Evolutionary conservation across 192 early-diverging fungal species (phyloP), one percentile per base, ranked within the genome.

Genomic region (Gaertneriomyces sp.): DNA sequence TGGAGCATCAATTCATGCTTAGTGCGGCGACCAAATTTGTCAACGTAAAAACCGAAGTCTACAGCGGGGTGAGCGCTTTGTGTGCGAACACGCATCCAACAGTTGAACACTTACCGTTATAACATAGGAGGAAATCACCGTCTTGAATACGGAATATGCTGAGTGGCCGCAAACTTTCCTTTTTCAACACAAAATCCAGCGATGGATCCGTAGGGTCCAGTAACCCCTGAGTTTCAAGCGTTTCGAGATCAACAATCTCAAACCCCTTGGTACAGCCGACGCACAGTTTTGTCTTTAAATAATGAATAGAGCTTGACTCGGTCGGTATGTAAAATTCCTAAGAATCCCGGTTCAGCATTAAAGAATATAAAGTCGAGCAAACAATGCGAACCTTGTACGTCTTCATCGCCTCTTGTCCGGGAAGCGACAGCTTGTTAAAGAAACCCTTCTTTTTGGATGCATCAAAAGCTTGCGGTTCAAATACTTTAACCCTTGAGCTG

Each of bases 41-140:
- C 90, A 45, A 98, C 89, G 69, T 88, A 96, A 66, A 98, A 96
- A 4, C 88, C 91, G 74, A 93, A 88, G 74, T 93, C 93, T 91
- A 70, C 44, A 11, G 44, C 49, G 10, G 41, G 43, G 38, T 60
- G 45, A 42, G 20, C 59, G 54, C 59, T 43, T 16, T n/a, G 5
- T 57, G 20, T 6, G 4, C 49, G 49, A 51, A 51, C 14, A 16
- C 10, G 14, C 25, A 17, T 4, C 42, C 4, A 1, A 55, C 3
- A 11, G 11, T 33, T 33, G 11, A 1, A 9, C n/a, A 47, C 74
- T 74, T 79, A 91, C 89, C 85, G 79, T 94, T 90, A 73, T 98
- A 98, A 73, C 93, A 96, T 25, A 98, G 80, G 42, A 98, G 65
- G 70, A 93, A 93, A 66, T 90, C 81, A 6, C 89, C 88, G 42